These are phyloP conservation scores for Cinchona pubescens DNA, from an alignment of 257 asterid genomes.

Conservation along the genomic window DNA sequence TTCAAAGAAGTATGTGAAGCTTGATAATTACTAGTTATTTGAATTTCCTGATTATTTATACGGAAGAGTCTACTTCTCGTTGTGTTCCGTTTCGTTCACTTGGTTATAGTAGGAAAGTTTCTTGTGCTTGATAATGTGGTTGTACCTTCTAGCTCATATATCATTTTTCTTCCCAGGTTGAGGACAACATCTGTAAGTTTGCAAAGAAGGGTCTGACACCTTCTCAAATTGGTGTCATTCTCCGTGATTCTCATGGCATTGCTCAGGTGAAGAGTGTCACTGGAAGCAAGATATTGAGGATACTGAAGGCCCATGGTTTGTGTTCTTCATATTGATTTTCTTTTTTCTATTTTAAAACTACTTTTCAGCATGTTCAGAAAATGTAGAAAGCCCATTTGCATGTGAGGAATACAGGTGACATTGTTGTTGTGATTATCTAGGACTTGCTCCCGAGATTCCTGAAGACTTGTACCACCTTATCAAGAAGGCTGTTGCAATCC, in stretches of 20 bases:
- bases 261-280: constrained; percentile 86
- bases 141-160: too few species aligned
- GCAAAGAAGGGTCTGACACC: constrained; percentile 80
- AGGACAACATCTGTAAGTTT: constrained; percentile 69
- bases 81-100: too few species aligned
- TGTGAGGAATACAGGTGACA: too few species aligned
- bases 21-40: too few species aligned
- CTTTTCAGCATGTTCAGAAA: too few species aligned
- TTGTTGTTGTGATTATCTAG: constrained; percentile 24
- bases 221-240: constrained; percentile 80
- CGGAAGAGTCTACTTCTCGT: too few species aligned
- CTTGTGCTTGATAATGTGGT: too few species aligned
- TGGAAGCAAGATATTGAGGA: constrained; percentile 83
- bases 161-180: constrained; percentile 43
- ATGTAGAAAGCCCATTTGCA: too few species aligned
- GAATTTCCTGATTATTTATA: too few species aligned
- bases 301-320: constrained; percentile 83
- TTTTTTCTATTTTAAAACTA: not conserved
- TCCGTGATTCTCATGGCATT: constrained; percentile 83
- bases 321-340: not conserved
- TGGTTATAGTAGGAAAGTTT: too few species aligned
- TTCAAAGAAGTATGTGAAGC: too few species aligned
- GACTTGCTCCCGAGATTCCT: constrained; percentile 86
- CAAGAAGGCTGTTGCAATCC: constrained; percentile 80
- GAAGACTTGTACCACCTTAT: constrained; percentile 79